Base-by-base conservation (phyloP, 2,329 filamentous ascomycete species). In the Claviceps lovelessii region DNA sequence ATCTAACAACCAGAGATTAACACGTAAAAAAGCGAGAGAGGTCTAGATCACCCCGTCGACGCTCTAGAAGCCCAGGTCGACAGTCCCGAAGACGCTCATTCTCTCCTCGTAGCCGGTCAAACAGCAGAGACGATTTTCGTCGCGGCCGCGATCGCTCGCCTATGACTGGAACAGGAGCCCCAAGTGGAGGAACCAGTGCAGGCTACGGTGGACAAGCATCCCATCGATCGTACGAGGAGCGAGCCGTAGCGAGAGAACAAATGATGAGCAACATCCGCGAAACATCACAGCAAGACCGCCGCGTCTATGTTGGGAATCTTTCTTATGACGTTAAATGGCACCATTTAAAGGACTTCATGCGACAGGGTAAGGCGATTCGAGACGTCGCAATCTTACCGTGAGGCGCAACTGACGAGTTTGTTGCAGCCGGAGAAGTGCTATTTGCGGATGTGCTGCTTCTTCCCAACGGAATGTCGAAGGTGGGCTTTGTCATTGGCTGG, bases 391-490 rank as follows among this genome's bases (percentile, higher is more conserved):
- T 57, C 55, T 60, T 61, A 57, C 55, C 4, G 31, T 57, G 51
- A 60, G 61, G 61, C 59, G 62, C 59, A 64, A 60, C 73, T 76
- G 67, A 76, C 71, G 62, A 57, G 55, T 61, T 62, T 57, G 54
- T 64, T 56, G 29, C 74, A 97, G 93, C 93, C 78, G 93, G 93
- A 81, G 91, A 97, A 75, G 93, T 98, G 73, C 84, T 97, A 77
- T 98, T 95, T 78, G 93, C 93, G 78, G 93, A 98, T 81, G 93
- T 98, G 70, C 85, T 98, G 76, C 81, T 95, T 74, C 90, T 98
- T 85, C 93, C 93, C 70, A 98, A 98, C 82, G 93, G 93, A 90
- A 98, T 98, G 93, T 97, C 91, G 88, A 98, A 98, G 91, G 91
- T 97, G 90, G 89, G 88, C 90, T 84, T 85, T 80, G 86, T 87